A percentile compares a stretch with the other conserved stretches of the same genome.
Evolutionary conservation across 2,329 filamentous ascomycete genomes (phyloP).

Genomic region (Cordyceps militaris): DNA sequence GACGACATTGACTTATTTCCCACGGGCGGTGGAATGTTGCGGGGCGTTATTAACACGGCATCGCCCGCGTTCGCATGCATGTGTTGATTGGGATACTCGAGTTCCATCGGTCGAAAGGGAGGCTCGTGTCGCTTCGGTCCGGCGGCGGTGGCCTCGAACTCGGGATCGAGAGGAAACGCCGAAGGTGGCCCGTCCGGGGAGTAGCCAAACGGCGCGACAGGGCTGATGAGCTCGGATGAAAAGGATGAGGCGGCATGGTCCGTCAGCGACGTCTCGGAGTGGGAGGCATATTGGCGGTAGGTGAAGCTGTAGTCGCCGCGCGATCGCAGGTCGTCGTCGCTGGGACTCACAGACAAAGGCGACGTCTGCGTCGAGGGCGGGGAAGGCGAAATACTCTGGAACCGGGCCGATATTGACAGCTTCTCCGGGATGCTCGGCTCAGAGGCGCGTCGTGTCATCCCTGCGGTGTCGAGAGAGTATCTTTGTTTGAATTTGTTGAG

Average conservation of each 20-base stretch:
- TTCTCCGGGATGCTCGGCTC: constrained; percentile 67
- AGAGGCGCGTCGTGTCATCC: constrained; percentile 49
- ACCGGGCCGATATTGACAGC: constrained; percentile 46
- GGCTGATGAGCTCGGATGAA: constrained; percentile 64
- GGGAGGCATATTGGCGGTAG: constrained; percentile 28
- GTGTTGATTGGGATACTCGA: constrained; percentile 47
- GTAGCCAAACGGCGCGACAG: constrained; percentile 66
- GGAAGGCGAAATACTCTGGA: constrained; percentile 57
- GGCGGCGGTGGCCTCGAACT: constrained; percentile 50
- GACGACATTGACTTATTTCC: no score
- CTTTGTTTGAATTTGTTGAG: constrained; percentile 95
- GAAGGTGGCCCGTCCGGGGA: constrained; percentile 66
- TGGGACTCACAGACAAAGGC: constrained; percentile 62
- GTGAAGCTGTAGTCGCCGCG: constrained; percentile 27
- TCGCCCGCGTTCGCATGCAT: constrained; percentile 20
- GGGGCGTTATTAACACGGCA: constrained; percentile 43
- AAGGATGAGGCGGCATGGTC: constrained; percentile 50
- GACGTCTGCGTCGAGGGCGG: constrained; percentile 62
- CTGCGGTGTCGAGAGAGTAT: constrained; percentile 51
- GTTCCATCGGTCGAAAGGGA: constrained; percentile 66
- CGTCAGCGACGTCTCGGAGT: constrained; percentile 27
- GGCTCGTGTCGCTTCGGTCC: constrained; percentile 68
- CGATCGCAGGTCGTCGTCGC: constrained; percentile 56
- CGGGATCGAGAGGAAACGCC: constrained; percentile 50
- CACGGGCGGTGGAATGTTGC: constrained; percentile 31